A percentile compares a stretch with the other conserved stretches of the same genome.
These are phyloP conservation scores for Pelargonium exstipulatum DNA, from an alignment of 441 rosid species.

Conservation along the genomic window DNA sequence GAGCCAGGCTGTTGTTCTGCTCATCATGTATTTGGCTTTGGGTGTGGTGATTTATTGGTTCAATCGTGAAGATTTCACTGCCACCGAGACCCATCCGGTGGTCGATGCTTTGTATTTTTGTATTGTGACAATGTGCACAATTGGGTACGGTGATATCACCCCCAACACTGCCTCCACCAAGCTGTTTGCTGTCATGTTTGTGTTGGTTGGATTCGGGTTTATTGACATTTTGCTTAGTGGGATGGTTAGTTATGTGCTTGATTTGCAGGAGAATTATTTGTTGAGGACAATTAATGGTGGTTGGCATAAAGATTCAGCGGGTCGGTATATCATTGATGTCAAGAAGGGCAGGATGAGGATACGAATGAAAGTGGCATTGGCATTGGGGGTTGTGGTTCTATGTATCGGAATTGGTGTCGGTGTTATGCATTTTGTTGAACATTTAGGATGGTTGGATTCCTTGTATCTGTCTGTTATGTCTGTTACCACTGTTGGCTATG, in stretches of 20 bases:
- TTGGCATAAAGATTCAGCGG: constrained; percentile 30
- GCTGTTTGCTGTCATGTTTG: constrained; percentile 77
- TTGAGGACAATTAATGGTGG: constrained; percentile 48
- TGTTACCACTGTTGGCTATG: constrained; percentile 87
- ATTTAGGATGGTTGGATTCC: constrained; percentile 79
- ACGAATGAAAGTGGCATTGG: constrained; percentile 86
- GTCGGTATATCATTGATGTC: constrained; percentile 66
- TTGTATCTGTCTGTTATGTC: constrained; percentile 92
- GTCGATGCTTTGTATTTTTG: constrained; percentile 91
- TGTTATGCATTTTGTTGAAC: constrained; percentile 79
- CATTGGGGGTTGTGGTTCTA: constrained; percentile 74
- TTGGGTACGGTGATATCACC: constrained; percentile 89
- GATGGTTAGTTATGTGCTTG: constrained; percentile 83
- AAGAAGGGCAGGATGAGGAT: constrained; percentile 97
- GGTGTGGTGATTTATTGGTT: constrained; percentile 71
- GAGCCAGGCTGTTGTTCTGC: constrained; percentile 47
- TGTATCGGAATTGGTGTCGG: constrained; percentile 73
- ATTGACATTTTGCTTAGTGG: constrained; percentile 69
- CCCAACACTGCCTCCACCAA: constrained; percentile 59
- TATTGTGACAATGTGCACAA: constrained; percentile 93
- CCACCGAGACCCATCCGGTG: constrained; percentile 64
- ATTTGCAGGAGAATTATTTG: constrained; percentile 80
- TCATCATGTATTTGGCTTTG: constrained; percentile 52
- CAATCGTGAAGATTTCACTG: constrained; percentile 48
- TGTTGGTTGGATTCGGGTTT: constrained; percentile 81